Percentiles rank a stretch among this genome's conserved stretches.
Conservation (phyloP, 2,329 filamentous ascomycete species). For the Sporothrix brasiliensis region DNA sequence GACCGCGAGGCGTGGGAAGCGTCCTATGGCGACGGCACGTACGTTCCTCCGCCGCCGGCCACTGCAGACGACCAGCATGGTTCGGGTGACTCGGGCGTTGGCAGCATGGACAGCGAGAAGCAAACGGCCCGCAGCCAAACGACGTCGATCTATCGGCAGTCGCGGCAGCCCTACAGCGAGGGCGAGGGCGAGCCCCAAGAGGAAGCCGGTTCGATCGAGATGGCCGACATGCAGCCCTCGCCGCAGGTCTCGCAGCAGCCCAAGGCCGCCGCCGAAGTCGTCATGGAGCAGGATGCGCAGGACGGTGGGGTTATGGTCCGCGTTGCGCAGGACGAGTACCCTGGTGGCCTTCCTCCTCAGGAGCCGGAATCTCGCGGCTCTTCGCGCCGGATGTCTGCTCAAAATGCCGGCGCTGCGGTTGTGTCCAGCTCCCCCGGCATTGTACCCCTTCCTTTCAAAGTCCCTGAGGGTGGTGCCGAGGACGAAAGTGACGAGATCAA, state of each 20-base stretch:
- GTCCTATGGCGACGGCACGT: constrained; percentile 65
- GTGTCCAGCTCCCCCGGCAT: constrained; percentile 49
- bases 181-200: background rate
- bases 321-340: constrained; percentile 55
- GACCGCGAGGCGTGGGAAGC: constrained; percentile 76
- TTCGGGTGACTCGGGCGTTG: constrained; percentile 56
- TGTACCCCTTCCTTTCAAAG: constrained; percentile 66
- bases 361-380: constrained; percentile 12
- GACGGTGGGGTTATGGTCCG: constrained; percentile 56
- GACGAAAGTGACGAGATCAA: constrained; percentile 36
- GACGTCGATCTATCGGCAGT: constrained; percentile 44
- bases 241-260: constrained; percentile 36
- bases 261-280: constrained; percentile 48
- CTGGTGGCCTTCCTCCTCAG: constrained; percentile 38
- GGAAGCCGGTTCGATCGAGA: constrained; percentile 52
- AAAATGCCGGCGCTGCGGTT: background rate
- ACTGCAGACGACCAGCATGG: constrained; percentile 42
- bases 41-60: constrained; percentile 19
- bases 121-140: constrained; percentile 42
- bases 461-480: constrained; percentile 49
- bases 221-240: constrained; percentile 53
- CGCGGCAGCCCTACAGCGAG: constrained; percentile 31
- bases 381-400: constrained; percentile 1
- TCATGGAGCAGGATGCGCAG: constrained; percentile 47
- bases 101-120: constrained; percentile 54